These are phyloP conservation scores for Diaporthe humulicola DNA, from an alignment of 2,329 filamentous ascomycete genomes.

Conservation along the genomic window DNA sequence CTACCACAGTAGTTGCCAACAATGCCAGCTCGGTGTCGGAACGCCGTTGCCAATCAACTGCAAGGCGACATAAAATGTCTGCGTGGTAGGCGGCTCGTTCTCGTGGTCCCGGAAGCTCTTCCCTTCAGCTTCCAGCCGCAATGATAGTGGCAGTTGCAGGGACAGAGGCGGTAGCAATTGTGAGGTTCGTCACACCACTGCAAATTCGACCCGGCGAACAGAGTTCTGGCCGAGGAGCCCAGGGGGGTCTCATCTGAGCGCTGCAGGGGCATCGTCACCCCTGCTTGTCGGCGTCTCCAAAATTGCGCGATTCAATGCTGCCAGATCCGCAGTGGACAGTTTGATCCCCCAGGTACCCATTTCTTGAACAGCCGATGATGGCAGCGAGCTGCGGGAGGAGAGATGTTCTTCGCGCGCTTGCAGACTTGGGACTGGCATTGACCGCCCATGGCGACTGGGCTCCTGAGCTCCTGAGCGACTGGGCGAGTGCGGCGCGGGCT, in stretches of 20 bases:
- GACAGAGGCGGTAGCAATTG: background rate
- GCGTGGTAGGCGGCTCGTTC: background rate
- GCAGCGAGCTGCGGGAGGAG: constrained; percentile 1
- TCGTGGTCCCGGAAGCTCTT: background rate
- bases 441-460: background rate
- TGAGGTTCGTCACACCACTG: background rate
- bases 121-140: background rate
- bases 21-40: background rate
- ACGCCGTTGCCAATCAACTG: background rate
- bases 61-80: background rate
- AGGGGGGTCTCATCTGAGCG: constrained; percentile 31
- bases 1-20: background rate
- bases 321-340: constrained; percentile 37
- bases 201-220: background rate
- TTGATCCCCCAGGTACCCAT: constrained; percentile 29
- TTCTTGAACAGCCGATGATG: constrained; percentile 21
- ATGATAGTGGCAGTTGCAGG: background rate
- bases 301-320: constrained; percentile 57
- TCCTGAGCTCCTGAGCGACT: constrained; percentile 8
- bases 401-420: background rate
- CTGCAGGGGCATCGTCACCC: constrained; percentile 35
- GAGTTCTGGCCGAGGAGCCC: constrained; percentile 1
- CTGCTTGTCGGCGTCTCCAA: constrained; percentile 48
- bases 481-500: constrained; percentile 39
- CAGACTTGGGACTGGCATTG: constrained; percentile 18